Percentiles rank a stretch among this genome's conserved stretches.
These are phyloP conservation scores for Combretum micranthum DNA, from an alignment of 345 rosid genomes.

Conservation along the genomic window DNA sequence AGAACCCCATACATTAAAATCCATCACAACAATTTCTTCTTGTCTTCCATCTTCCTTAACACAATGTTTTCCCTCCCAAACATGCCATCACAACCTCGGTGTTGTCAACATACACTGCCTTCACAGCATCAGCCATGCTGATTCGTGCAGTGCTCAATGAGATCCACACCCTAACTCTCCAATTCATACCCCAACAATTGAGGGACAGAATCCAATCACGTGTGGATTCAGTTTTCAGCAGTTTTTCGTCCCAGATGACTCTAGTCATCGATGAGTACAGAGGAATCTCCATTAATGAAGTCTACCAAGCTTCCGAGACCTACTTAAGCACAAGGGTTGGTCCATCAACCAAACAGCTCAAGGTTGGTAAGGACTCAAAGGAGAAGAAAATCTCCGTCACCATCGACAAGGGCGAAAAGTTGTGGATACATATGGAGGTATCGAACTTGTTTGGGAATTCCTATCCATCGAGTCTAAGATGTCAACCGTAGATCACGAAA, in stretches of 20 bases:
- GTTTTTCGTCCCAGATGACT: constrained; percentile 13
- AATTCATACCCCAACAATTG: too few species aligned
- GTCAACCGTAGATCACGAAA: not conserved
- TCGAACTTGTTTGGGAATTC: constrained; percentile 17
- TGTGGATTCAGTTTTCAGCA: too few species aligned
- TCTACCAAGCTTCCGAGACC: constrained; percentile 14
- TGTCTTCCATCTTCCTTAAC: too few species aligned
- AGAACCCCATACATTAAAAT: too few species aligned
- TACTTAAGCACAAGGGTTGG: constrained; percentile 12
- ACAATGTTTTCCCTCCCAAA: too few species aligned
- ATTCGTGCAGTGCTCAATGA: too few species aligned
- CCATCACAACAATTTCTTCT: too few species aligned
- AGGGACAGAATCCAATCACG: too few species aligned
- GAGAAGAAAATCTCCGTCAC: constrained; percentile 7
- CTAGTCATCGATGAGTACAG: constrained; percentile 24
- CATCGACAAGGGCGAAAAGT: constrained; percentile 18
- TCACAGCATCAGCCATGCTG: too few species aligned
- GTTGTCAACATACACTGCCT: too few species aligned
- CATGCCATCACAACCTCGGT: too few species aligned
- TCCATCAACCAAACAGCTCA: constrained; percentile 3
- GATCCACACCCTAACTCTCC: too few species aligned
- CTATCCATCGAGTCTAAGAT: not conserved
- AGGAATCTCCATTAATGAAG: constrained; percentile 13
- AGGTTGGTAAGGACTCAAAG: constrained; percentile 13
- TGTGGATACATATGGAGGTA: constrained; percentile 12